phyloP scores from a whole-genome alignment of 768 basidiomycete genomes.

The Neoboletus brunneissimus region DNA sequence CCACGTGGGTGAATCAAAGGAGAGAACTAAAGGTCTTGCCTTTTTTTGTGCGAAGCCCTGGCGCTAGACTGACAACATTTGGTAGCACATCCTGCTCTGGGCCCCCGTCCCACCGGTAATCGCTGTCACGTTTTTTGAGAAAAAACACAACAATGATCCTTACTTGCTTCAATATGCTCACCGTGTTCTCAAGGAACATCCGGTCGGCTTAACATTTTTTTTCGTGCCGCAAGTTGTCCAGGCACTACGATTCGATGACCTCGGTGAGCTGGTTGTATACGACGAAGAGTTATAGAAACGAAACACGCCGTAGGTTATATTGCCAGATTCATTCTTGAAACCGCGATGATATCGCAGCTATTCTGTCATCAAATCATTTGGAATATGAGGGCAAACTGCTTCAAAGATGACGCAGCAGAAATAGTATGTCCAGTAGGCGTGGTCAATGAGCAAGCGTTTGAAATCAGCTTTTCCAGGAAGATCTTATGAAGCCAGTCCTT shows the following conservation, averaged over 20 bases:
- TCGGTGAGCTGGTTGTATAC: conserved; percentile 50
- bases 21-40: conserved; percentile 71
- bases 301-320: conserved; percentile 69
- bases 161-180: conserved; percentile 93
- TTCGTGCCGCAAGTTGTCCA: conserved; percentile 99
- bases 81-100: conserved; percentile 85
- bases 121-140: conserved; percentile 83
- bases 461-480: conserved; percentile 54
- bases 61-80: background rate
- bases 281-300: background rate
- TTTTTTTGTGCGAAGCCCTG: background rate
- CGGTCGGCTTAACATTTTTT: conserved; percentile 94
- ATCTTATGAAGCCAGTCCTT: conserved; percentile 94
- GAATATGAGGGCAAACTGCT: conserved; percentile 99
- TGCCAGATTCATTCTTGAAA: conserved; percentile 92
- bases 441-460: background rate
- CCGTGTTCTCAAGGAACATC: conserved; percentile 90
- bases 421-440: conserved; percentile 46
- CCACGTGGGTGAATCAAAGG: conserved; percentile 51
- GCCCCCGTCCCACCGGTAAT: conserved; percentile 81
- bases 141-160: conserved; percentile 78
- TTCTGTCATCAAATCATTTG: conserved; percentile 99
- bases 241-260: conserved; percentile 84
- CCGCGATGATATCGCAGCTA: conserved; percentile 92
- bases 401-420: conserved; percentile 86